phyloP scores from a whole-genome alignment of 805 yeast species.

The Hanseniaspora nectarophila region DNA sequence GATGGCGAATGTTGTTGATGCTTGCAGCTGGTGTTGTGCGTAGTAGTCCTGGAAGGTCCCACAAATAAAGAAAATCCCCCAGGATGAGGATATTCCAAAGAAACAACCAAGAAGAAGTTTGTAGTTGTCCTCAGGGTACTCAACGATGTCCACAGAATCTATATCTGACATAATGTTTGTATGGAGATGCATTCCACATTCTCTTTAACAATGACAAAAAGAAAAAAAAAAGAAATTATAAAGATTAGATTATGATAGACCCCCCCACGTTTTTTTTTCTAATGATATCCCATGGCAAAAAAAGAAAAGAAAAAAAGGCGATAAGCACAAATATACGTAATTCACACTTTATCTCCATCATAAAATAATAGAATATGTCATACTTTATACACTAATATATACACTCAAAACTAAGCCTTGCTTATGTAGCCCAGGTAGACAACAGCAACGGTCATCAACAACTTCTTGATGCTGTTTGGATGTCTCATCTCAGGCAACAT shows the following conservation, averaged over 20 bases:
- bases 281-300: no score
- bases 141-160: neutral
- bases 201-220: no score
- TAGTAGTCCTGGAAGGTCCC: constrained; percentile 61
- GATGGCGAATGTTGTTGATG: constrained; percentile 37
- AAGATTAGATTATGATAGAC: no score
- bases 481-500: constrained; percentile 12
- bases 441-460: neutral
- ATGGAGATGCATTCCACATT: neutral
- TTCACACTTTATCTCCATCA: no score
- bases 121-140: constrained; percentile 12
- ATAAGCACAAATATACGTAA: no score
- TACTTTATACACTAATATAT: neutral
- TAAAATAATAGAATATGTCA: no score
- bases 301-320: no score
- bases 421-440: constrained; percentile 5
- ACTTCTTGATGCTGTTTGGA: constrained; percentile 2
- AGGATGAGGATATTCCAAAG: constrained; percentile 43
- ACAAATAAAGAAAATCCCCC: constrained; percentile 55
- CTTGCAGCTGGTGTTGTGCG: constrained; percentile 38
- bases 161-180: neutral
- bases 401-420: neutral
- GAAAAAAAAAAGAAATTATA: no score
- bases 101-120: constrained; percentile 23
- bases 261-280: no score